phyloP scores from a whole-genome alignment of 352 stramenopile species.

The Globisporangium rhizosaccharum region DNA sequence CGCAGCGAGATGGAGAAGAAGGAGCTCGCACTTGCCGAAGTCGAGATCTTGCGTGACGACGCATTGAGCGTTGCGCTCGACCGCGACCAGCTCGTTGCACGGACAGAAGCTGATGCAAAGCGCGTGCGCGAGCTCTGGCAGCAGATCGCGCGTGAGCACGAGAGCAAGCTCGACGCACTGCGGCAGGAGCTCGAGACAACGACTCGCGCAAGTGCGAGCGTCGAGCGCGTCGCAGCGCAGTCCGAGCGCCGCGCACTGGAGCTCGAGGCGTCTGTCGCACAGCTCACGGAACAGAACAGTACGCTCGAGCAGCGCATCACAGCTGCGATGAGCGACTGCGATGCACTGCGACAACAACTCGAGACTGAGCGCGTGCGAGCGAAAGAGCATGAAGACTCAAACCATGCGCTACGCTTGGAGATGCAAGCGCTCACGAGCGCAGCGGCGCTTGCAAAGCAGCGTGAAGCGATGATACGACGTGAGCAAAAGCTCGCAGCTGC shows the following conservation, averaged over 20 bases:
- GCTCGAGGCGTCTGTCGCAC: slow-evolving; percentile 28
- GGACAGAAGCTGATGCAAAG: slow-evolving; percentile 65
- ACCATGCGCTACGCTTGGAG: slow-evolving; percentile 27
- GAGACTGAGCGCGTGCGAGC: slow-evolving; percentile 34
- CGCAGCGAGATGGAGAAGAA: slow-evolving; percentile 64
- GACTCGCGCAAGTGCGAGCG: slow-evolving; percentile 18
- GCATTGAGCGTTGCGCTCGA: slow-evolving; percentile 33
- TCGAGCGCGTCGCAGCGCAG: slow-evolving; percentile 19
- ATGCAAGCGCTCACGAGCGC: slow-evolving; percentile 39
- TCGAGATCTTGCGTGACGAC: slow-evolving; percentile 46
- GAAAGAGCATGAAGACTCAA: slow-evolving; percentile 23
- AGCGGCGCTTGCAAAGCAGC: slow-evolving; percentile 35
- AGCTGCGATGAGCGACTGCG: slow-evolving; percentile 19
- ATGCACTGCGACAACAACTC: slow-evolving; percentile 18
- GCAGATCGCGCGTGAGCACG: slow-evolving; percentile 68
- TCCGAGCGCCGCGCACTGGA: slow-evolving; percentile 26
- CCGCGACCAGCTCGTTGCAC: slow-evolving; percentile 53
- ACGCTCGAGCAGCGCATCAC: slow-evolving; percentile 35
- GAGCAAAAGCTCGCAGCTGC: slow-evolving; percentile 38
- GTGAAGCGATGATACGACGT: slow-evolving; percentile 35
- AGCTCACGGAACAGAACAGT: slow-evolving; percentile 29
- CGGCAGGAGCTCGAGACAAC: slow-evolving; percentile 34
- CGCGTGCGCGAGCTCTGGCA: slow-evolving; percentile 74
- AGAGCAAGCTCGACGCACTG: slow-evolving; percentile 41
- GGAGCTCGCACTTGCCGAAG: slow-evolving; percentile 41